These are phyloP conservation scores for Fraxinus anomala DNA, from an alignment of 257 asterid genomes.

Conservation along the genomic window DNA sequence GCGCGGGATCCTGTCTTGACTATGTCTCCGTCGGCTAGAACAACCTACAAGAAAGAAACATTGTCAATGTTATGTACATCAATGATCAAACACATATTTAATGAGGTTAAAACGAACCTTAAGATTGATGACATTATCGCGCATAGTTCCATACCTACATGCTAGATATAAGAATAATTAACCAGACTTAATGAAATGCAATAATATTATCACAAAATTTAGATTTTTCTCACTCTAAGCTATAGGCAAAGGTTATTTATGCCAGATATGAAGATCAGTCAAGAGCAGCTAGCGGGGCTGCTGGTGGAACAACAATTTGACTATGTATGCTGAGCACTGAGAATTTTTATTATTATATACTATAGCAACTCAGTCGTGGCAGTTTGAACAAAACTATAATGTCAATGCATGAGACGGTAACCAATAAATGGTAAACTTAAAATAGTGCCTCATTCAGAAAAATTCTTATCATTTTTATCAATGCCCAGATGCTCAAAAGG, in stretches of 20 bases:
- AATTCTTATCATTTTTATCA: not conserved
- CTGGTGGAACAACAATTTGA: conserved; percentile 15
- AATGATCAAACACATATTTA: conserved; percentile 23
- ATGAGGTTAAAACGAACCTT: conserved; percentile 60
- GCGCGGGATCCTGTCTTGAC: conserved; percentile 97
- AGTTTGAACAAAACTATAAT: not conserved
- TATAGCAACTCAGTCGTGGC: not conserved
- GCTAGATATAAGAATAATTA: conserved; percentile 50
- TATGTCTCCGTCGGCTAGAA: conserved; percentile 86
- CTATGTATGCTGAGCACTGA: not conserved
- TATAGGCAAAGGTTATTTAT: conserved; percentile 13
- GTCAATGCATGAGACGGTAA: not conserved
- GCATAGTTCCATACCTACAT: conserved; percentile 99
- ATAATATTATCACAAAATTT: not conserved
- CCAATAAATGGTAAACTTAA: not conserved
- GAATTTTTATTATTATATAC: not conserved
- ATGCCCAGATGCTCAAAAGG: conserved; percentile 12
- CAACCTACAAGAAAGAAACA: conserved; percentile 56
- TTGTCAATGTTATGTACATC: conserved; percentile 22
- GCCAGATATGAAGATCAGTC: conserved; percentile 9
- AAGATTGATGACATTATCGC: conserved; percentile 91
- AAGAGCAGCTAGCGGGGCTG: not conserved
- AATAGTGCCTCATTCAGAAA: conserved; percentile 11
- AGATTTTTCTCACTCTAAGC: conserved; percentile 12
- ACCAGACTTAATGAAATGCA: conserved; percentile 26